Base-by-base conservation (phyloP, 2,329 filamentous ascomycete genomes). In the Dactylellina haptotyla region DNA sequence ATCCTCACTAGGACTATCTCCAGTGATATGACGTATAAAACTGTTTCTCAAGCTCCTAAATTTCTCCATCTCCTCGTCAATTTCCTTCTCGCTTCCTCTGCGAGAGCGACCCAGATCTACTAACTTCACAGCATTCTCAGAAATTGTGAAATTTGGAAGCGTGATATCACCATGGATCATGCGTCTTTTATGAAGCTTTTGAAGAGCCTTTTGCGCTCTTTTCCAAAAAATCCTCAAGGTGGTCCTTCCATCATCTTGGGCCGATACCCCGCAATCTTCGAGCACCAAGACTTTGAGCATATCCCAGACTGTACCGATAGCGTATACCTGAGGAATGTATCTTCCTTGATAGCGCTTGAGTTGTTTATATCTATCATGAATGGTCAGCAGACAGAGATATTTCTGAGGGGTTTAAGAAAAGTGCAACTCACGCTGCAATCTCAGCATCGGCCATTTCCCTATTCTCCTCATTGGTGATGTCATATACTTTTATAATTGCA, bases 271-370 rank as follows among this genome's bases (percentile, higher is more conserved):
- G 39, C 64, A 67, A 26, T 67, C 63, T 32, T 69, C 64, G 1
- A 69, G 16, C 18, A 69, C 25, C 1, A 69, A 20, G 14, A 69
- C 14, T 12, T 59, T 69, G 1, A 69, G 37, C 3, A 18, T 20
- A 0, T 14, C 20, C 54, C 45, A 51, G 4, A 28, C 20, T 1
- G 54, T 61, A 10, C 64, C 54, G 1, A 37, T 54, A 9, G 46
- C 54, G n/a, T 61, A 69, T 6, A 69, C 34, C 14, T 26, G 53
- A 1, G 64, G 64, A 10, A 61, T 46, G 14, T 61, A 69, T 30
- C n/a, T n/a, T 1, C 64, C 54, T 46, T 69, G 64, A 10, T 37
- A 25, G 1, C 20, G 2, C 9, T 39, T 30, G 5, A 34, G 12
- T 16, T 12, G 39, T 54, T 48, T 12, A n/a, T 57, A 65, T 16